phyloP scores from a whole-genome alignment of 2,329 filamentous ascomycete genomes.

The Akanthomyces lecanii region DNA sequence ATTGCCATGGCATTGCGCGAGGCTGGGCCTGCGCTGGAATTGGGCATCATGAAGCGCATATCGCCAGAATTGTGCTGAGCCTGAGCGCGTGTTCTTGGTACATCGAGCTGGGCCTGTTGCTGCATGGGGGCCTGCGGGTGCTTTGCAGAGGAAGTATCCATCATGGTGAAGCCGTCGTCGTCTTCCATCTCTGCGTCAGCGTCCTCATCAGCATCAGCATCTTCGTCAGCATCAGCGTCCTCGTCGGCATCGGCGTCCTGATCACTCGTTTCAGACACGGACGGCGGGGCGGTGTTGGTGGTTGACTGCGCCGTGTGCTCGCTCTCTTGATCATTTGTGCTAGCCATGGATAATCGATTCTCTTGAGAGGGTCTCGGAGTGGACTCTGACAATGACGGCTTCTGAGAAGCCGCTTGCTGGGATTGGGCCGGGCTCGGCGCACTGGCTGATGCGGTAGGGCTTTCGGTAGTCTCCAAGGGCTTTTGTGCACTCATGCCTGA shows the following conservation, averaged over 20 bases:
- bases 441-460: conserved; percentile 16
- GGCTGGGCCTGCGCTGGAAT: conserved; percentile 33
- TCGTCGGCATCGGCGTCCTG: conserved; percentile 31
- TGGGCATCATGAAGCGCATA: conserved; percentile 41
- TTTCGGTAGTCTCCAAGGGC: conserved; percentile 37
- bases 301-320: conserved; percentile 31
- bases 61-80: conserved; percentile 34
- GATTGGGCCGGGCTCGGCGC: conserved; percentile 22
- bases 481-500: conserved; percentile 48
- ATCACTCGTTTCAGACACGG: conserved; percentile 44
- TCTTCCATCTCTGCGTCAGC: conserved; percentile 50
- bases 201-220: neutral
- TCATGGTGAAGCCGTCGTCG: conserved; percentile 51
- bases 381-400: conserved; percentile 20
- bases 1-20: conserved; percentile 37
- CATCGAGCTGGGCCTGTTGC: conserved; percentile 40
- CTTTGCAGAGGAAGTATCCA: conserved; percentile 39
- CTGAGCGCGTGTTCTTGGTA: conserved; percentile 37
- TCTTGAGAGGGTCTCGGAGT: conserved; percentile 21
- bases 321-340: conserved; percentile 32
- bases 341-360: conserved; percentile 33
- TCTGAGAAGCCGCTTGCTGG: conserved; percentile 22
- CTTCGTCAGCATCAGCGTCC: conserved; percentile 17
- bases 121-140: conserved; percentile 34
- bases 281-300: conserved; percentile 35